These are phyloP conservation scores for Penicillium cosmopolitanum DNA, from an alignment of 495 filamentous ascomycete species.

Conservation along the genomic window DNA sequence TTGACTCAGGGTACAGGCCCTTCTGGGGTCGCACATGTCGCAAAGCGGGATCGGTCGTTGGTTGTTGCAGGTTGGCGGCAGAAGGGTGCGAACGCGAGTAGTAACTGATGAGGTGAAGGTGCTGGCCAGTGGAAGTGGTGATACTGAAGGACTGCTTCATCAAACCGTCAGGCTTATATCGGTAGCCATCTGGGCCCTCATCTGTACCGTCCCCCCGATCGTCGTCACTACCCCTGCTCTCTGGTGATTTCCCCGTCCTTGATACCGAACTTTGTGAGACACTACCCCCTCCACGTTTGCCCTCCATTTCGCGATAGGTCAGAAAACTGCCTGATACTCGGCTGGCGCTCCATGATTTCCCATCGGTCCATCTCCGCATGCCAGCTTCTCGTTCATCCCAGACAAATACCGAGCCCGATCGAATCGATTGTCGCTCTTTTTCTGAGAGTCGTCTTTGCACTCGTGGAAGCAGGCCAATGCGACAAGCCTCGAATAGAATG, in stretches of 20 bases:
- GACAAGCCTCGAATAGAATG: conserved; percentile 95
- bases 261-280: conserved; percentile 57
- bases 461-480: conserved; percentile 83
- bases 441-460: conserved; percentile 94
- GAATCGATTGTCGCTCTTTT: conserved; percentile 93
- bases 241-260: conserved; percentile 76
- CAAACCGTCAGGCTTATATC: conserved; percentile 94
- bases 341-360: conserved; percentile 98
- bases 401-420: conserved; percentile 95
- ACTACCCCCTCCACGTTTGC: conserved; percentile 75
- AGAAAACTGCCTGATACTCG: conserved; percentile 96
- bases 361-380: conserved; percentile 98
- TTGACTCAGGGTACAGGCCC: conserved; percentile 96
- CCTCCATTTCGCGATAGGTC: conserved; percentile 98
- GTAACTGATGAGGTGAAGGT: conserved; percentile 96
- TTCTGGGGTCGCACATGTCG: conserved; percentile 83
- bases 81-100: conserved; percentile 77
- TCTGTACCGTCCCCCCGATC: conserved; percentile 70
- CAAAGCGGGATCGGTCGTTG: conserved; percentile 77
- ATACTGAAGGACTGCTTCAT: conserved; percentile 99
- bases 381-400: conserved; percentile 99
- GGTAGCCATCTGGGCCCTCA: conserved; percentile 91
- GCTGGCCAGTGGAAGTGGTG: conserved; percentile 84
- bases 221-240: conserved; percentile 81
- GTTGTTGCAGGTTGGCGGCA: conserved; percentile 70